A percentile compares a stretch with the other conserved stretches of the same genome.
These are phyloP conservation scores for Cicer pinnatifidum DNA, from an alignment of 306 rosid species.

Conservation along the genomic window DNA sequence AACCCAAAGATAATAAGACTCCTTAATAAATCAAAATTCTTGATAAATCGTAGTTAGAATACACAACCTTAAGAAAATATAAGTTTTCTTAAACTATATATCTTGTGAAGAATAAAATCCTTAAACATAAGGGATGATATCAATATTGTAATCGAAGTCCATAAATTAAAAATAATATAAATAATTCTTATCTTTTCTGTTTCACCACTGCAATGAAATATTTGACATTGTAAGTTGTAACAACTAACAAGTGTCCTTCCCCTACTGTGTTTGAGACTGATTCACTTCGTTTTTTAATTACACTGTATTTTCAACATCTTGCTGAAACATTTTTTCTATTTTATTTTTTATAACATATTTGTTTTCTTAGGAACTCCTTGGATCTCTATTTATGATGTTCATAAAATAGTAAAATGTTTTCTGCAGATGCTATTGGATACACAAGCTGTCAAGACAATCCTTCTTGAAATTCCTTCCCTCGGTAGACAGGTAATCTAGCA, in stretches of 20 bases:
- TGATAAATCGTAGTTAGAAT: no score
- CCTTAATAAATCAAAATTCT: no score
- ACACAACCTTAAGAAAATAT: no score
- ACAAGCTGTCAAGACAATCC: slow-evolving; percentile 98
- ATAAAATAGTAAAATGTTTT: slow-evolving; percentile 42
- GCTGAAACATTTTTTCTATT: neutral
- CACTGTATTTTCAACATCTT: slow-evolving; percentile 8
- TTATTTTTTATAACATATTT: neutral
- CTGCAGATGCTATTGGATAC: slow-evolving; percentile 97
- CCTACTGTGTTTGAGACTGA: slow-evolving; percentile 17
- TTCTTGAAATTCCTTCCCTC: slow-evolving; percentile 95
- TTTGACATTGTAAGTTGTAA: neutral
- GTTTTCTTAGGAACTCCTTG: slow-evolving; percentile 31
- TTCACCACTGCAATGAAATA: neutral
- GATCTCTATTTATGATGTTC: slow-evolving; percentile 34
- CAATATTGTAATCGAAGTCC: neutral
- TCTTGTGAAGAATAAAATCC: no score
- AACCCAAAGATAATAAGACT: no score
- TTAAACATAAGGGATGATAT: neutral
- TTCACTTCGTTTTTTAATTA: slow-evolving; percentile 4
- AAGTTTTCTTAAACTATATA: no score
- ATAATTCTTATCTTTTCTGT: neutral
- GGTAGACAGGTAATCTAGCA: slow-evolving; percentile 82
- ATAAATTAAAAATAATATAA: neutral
- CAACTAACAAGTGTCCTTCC: slow-evolving; percentile 1